Evolutionary conservation across 1,139 yeast genomes (phyloP).

Genomic region (Zygosaccharomyces sapae): DNA sequence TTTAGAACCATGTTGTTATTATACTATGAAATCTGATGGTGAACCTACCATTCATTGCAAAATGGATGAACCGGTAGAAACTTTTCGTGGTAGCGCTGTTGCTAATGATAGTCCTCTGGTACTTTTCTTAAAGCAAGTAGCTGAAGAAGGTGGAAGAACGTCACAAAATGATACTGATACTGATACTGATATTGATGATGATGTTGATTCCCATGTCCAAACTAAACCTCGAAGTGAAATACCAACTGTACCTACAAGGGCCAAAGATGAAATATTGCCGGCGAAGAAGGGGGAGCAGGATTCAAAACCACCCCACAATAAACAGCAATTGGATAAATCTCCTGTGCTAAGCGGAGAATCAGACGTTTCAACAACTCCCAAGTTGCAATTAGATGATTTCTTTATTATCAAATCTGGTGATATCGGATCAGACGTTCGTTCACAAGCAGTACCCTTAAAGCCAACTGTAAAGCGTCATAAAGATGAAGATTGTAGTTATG

Average conservation of each 20-base stretch:
- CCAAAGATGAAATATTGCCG: not conserved
- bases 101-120: constrained; percentile 1
- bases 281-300: not conserved
- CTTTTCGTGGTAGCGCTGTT: not conserved
- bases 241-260: not conserved
- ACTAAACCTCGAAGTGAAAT: too few relatives aligned
- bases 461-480: not conserved
- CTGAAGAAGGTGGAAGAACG: not conserved
- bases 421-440: not conserved
- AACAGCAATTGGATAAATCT: not conserved
- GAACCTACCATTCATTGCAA: not conserved
- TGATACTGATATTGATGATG: not conserved
- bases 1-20: not conserved
- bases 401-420: not conserved
- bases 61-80: constrained; percentile 1
- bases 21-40: not conserved
- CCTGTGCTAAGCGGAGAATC: not conserved
- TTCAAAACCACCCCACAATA: not conserved
- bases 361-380: not conserved
- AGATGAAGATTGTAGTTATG: not conserved
- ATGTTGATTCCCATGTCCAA: too few relatives aligned
- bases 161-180: not conserved
- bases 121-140: not conserved
- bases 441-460: not conserved
- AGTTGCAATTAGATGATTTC: not conserved